Base-by-base conservation (phyloP, 192 early-diverging fungal species). In the Bifiguratus adelaidae region DNA sequence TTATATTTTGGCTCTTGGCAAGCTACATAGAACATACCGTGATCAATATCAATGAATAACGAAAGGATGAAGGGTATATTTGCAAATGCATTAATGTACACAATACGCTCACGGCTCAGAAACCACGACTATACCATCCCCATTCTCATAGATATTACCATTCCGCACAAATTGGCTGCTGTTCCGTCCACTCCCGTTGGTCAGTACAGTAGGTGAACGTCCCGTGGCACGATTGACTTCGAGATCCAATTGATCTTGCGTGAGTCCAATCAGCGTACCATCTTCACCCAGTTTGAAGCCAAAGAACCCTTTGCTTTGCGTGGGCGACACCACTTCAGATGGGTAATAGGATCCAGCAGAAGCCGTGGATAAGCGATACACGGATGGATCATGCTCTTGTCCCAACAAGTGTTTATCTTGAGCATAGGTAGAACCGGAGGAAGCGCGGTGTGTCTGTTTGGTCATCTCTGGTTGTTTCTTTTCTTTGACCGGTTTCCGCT, bases 261-360 rank as follows among this genome's bases (percentile, higher is more conserved):
- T 28, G 11, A 51, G 25, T n/a, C 41, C 49, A 41, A 37, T 37
- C 8, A 51, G 35, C 27, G 29, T 27, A 20, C 49, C 49, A 20
- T 51, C 49, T 7, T 34, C 26, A 19, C 49, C 49, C 36, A 51
- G 36, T 21, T 38, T 51, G 38, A 51, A 51, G 24, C 49, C 49
- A 28, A 51, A 41, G 22, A 51, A 38, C 0, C 35, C n/a, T 29
- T 51, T 51, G 11, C 30, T 20, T 12, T 38, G 8, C 41, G 35
- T 3, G 36, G 23, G 8, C 35, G 36, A 22, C 30, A 23, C 1
- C 49, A 33, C 20, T 37, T 51, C 15, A 40, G 35, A 21, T 28
- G 22, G n/a, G 23, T 33, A 15, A 5, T 40, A 15, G 7, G 16
- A 40, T 40, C 37, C 37, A 21, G 37, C 13, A n/a, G n/a, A n/a